Base-by-base conservation (phyloP, 768 basidiomycete species). In the Termitomyces heimii region DNA sequence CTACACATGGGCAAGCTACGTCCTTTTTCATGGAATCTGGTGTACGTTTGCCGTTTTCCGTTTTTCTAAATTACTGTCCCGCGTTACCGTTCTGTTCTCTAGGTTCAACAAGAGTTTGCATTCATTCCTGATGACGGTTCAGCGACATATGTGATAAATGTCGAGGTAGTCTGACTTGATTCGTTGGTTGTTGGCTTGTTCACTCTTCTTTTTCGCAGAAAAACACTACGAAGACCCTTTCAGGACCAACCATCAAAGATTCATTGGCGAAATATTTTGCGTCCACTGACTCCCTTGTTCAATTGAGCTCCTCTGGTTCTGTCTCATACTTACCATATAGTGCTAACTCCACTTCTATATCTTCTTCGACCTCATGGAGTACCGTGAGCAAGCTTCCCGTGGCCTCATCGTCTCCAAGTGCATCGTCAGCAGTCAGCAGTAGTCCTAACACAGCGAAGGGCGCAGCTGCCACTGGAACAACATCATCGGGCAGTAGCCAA, bases 111-210 rank as follows among this genome's bases (percentile, higher is more conserved):
- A 60, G 81, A 87, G 66, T 86, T 90, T 68, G 86, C 86, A 2
- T 93, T 84, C 71, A 77, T 92, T 55, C 90, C 91, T 24, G 77
- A 83, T 65, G 88, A 91, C 64, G 82, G 81, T 55, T 85, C 85
- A 18, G 76, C 77, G 34, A 83, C 86, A 24, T 92, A 88, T 63
- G 78, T 92, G 37, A 75, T 89, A 63, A 85, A 89, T 63, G 85
- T 87, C 46, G 77, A 82, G 70, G 82, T 84, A 69, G 24, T 64
- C 5, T 28, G 12, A 18, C 12, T 56, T 39, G n/a, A 14, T 40
- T 34, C 16, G n/a, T 54, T 39, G 2, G 18, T 14, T 5, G 4
- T 7, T 7, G 13, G 18, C 32, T 48, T 12, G 8, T 53, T 53
- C 22, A 53, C n/a, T 32, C 42, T n/a, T 12, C 9, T 12, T 22